A percentile compares a stretch with the other conserved stretches of the same genome.
phyloP scores from a whole-genome alignment of 129 eudicot genomes.

The Tanacetum coccineum region DNA sequence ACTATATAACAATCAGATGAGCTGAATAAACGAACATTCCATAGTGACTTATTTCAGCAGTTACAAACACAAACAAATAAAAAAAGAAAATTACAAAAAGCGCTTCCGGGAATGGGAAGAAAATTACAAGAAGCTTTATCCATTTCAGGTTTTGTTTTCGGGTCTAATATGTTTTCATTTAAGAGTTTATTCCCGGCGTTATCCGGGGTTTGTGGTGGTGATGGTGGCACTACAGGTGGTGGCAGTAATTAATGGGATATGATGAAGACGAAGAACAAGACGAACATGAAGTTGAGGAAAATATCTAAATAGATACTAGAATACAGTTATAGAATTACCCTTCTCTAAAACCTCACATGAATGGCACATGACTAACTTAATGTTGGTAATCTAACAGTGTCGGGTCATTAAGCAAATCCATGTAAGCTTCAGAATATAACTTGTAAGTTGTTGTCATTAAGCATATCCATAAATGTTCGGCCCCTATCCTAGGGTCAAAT shows the following conservation, averaged over 20 bases:
- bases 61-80: too few relatives aligned
- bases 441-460: too few relatives aligned
- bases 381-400: conserved; percentile 10
- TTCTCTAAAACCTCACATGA: conserved; percentile 9
- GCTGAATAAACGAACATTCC: background rate
- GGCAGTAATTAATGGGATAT: conserved; percentile 2
- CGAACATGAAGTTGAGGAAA: conserved; percentile 5
- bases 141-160: background rate
- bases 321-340: background rate
- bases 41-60: too few relatives aligned
- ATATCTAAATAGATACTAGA: background rate
- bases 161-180: too few relatives aligned
- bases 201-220: too few relatives aligned
- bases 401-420: background rate
- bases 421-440: too few relatives aligned
- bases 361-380: background rate
- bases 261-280: conserved; percentile 1
- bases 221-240: background rate
- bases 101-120: too few relatives aligned
- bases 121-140: too few relatives aligned
- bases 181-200: too few relatives aligned
- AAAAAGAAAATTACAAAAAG: too few relatives aligned
- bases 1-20: background rate
- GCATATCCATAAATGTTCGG: background rate
- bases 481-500: background rate